Evolutionary conservation across 163 green algal genomes (phyloP), one percentile per base, ranked within the genome.

Genomic region (Scenedesmus sp.): DNA sequence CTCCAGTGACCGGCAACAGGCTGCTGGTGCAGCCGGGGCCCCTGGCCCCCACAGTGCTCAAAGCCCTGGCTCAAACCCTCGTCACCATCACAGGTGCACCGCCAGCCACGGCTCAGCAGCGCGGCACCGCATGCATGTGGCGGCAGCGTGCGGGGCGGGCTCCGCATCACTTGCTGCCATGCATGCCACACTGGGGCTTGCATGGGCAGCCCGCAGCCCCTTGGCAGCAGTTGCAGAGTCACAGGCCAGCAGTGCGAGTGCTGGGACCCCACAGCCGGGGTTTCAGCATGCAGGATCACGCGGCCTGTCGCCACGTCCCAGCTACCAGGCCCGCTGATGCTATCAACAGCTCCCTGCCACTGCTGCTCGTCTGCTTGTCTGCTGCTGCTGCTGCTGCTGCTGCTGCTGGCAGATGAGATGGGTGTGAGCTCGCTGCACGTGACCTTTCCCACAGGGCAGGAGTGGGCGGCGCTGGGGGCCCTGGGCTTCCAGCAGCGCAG

Each of bases 401-500:
- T 53, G 56, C 44, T 49, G 22, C 26, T 89, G 26, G 81, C 95
- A 94, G 94, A 96, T n/a, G 91, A 94, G 59, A 72, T 95, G 86
- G 89, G 86, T 12, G 88, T 98, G 20, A 97, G 94, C 1, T 96
- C 93, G 15, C 42, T 96, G 87, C 97, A 99, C 87, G 73, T 98
- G 6, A 99, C 96, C 3, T 99, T 99, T 91, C 96, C 95, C 85
- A 94, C 87, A 7, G 87, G 94, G 18, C 76, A 95, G 79, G 97
- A 99, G 90, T 96, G 93, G 93, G 89, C 94, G 13, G 86, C 85
- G 35, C 56, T 97, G 61, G 91, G 49, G 42, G 84, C 90, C 26
- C 35, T 95, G 33, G 97, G 95, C 78, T 97, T 95, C 85, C 86
- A 97, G 85, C 91, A 94, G 90, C 91, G 96, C 42, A 93, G 81